A percentile compares a stretch with the other conserved stretches of the same genome.
Conservation (phyloP, 2,329 filamentous ascomycete species). For the Phoma herbarum region DNA sequence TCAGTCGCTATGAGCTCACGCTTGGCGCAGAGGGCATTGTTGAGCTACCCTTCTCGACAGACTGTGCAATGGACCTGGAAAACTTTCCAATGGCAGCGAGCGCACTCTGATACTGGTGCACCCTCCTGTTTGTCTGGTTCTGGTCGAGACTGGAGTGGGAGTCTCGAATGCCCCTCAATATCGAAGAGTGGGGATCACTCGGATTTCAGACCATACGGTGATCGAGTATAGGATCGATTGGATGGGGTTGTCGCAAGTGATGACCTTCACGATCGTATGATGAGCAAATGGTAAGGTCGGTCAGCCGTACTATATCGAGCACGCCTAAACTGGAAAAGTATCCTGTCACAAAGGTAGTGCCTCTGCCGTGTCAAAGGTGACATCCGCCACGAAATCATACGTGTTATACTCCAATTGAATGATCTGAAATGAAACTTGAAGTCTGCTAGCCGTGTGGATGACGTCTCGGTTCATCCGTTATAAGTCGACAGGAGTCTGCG, state of each 20-base stretch:
- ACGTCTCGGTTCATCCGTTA: no score
- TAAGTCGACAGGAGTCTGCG: no score
- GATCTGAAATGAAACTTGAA: no score
- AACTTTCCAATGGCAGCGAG: constrained; percentile 11
- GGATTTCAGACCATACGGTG: constrained; percentile 19
- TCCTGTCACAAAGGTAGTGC: neutral
- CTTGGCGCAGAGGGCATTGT: neutral
- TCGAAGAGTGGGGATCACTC: constrained; percentile 25
- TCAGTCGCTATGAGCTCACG: constrained; percentile 18
- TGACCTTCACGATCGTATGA: constrained; percentile 24
- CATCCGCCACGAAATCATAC: no score
- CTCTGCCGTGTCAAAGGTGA: no score
- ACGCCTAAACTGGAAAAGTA: neutral
- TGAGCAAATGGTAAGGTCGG: no score
- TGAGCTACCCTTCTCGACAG: constrained; percentile 22
- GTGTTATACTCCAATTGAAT: no score
- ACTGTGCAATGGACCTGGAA: constrained; percentile 14
- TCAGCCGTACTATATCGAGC: no score
- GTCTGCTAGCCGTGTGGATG: no score
- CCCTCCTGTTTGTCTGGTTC: constrained; percentile 23
- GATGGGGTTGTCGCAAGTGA: constrained; percentile 23
- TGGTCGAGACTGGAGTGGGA: constrained; percentile 4
- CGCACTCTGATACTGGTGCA: constrained; percentile 25
- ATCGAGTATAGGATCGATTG: constrained; percentile 25
- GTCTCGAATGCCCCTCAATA: constrained; percentile 3